A percentile compares a stretch with the other conserved stretches of the same genome.
phyloP scores from a whole-genome alignment of 1,284 basidiomycete genomes.

The Ustilago curta region DNA sequence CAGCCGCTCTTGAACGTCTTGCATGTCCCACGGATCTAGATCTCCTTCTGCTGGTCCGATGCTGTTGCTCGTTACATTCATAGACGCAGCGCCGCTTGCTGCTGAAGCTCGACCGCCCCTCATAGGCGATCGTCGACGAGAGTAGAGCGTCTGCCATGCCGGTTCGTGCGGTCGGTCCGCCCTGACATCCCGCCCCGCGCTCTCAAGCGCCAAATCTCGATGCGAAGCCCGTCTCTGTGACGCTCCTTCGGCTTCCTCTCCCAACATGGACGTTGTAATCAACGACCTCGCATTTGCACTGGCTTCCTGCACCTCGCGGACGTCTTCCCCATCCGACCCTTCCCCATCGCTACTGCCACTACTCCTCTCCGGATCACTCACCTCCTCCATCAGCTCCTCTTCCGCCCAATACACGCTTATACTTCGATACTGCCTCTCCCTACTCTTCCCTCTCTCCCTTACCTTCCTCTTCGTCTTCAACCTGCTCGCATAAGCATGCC shows the following conservation, averaged over 20 bases:
- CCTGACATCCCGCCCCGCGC: constrained; percentile 13
- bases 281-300: constrained; percentile 2
- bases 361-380: constrained; percentile 27
- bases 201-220: not conserved
- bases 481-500: constrained; percentile 39
- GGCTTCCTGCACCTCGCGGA: not conserved
- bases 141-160: constrained; percentile 48
- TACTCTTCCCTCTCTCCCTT: not conserved
- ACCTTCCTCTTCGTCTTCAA: not conserved
- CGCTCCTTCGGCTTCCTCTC: not conserved
- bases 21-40: constrained; percentile 53
- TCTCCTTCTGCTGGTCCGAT: constrained; percentile 45
- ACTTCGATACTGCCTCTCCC: constrained; percentile 24
- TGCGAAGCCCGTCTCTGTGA: constrained; percentile 8
- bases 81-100: not conserved
- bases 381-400: constrained; percentile 46
- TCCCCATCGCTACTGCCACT: constrained; percentile 15
- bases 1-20: constrained; percentile 42
- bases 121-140: constrained; percentile 20
- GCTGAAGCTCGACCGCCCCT: not conserved
- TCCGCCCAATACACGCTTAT: constrained; percentile 52
- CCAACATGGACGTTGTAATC: not conserved
- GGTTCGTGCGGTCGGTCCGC: constrained; percentile 30
- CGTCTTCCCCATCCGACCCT: not conserved
- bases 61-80: not conserved